These are phyloP conservation scores for Kazachstania sp. DNA, from an alignment of 1,139 yeast species.

Conservation along the genomic window DNA sequence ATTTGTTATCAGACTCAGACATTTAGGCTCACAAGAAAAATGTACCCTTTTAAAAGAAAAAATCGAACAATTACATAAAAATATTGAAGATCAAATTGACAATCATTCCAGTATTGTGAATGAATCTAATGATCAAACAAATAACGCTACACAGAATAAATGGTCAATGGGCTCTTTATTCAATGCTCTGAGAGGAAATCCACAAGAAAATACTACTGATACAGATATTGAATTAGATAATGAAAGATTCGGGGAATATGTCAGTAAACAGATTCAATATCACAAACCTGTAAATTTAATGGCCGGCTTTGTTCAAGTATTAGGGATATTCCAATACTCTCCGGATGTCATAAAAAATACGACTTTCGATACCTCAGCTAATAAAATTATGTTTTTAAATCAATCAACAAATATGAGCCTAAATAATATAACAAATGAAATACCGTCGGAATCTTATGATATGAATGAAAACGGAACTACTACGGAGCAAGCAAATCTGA, in stretches of 20 bases:
- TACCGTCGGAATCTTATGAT: background rate
- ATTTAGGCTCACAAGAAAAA: conserved; percentile 29
- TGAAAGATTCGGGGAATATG: background rate
- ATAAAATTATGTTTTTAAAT: conserved; percentile 15
- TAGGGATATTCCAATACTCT: conserved; percentile 64
- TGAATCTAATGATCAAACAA: background rate
- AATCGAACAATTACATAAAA: conserved; percentile 12
- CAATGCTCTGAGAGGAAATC: conserved; percentile 8
- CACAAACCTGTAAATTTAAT: conserved; percentile 35
- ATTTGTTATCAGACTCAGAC: conserved; percentile 33
- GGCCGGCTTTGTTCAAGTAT: conserved; percentile 67
- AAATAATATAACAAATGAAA: background rate
- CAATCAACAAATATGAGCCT: background rate
- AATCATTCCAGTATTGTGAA: background rate
- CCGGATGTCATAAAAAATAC: conserved; percentile 40
- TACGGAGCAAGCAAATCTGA: background rate
- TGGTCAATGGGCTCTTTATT: conserved; percentile 15
- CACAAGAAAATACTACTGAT: conserved; percentile 5
- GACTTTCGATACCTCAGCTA: conserved; percentile 32
- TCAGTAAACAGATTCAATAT: conserved; percentile 18
- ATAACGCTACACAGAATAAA: background rate
- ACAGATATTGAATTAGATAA: conserved; percentile 7
- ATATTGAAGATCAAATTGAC: conserved; percentile 8
- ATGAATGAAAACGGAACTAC: background rate
- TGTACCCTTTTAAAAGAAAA: conserved; percentile 10